Percentiles rank a stretch among this genome's conserved stretches.
Conservation (phyloP, 352 stramenopile species). For the Globisporangium nunn region DNA sequence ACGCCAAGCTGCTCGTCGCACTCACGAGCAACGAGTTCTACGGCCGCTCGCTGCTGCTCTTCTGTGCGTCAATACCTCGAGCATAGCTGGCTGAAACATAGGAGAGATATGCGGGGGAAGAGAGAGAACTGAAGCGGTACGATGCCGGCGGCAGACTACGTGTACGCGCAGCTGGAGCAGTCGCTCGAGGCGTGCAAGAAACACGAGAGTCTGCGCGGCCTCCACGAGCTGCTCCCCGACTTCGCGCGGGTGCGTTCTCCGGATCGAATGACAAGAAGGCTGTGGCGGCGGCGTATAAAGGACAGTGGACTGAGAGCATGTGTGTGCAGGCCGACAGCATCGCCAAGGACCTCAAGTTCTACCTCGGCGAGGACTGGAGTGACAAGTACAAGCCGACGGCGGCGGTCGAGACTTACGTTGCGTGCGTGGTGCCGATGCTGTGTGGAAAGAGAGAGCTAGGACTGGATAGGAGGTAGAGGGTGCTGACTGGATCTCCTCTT, state of each 20-base stretch:
- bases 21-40: slow-evolving; percentile 63
- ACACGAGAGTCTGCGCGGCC: slow-evolving; percentile 27
- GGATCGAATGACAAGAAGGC: no score
- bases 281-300: no score
- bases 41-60: slow-evolving; percentile 53
- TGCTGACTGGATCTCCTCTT: background rate
- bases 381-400: slow-evolving; percentile 42
- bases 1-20: slow-evolving; percentile 59
- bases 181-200: slow-evolving; percentile 40
- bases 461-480: background rate
- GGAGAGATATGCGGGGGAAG: background rate
- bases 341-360: slow-evolving; percentile 53
- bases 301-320: background rate
- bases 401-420: slow-evolving; percentile 48
- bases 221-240: slow-evolving; percentile 32
- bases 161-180: slow-evolving; percentile 56
- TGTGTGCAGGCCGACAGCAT: slow-evolving; percentile 39
- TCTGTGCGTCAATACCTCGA: slow-evolving; percentile 34
- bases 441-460: background rate
- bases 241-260: slow-evolving; percentile 29
- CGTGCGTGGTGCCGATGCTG: slow-evolving; percentile 16
- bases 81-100: background rate
- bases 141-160: slow-evolving; percentile 32
- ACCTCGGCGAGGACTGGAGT: slow-evolving; percentile 52
- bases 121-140: background rate